These are phyloP conservation scores for Termitomyces heimii DNA, from an alignment of 768 basidiomycete genomes.

Conservation along the genomic window DNA sequence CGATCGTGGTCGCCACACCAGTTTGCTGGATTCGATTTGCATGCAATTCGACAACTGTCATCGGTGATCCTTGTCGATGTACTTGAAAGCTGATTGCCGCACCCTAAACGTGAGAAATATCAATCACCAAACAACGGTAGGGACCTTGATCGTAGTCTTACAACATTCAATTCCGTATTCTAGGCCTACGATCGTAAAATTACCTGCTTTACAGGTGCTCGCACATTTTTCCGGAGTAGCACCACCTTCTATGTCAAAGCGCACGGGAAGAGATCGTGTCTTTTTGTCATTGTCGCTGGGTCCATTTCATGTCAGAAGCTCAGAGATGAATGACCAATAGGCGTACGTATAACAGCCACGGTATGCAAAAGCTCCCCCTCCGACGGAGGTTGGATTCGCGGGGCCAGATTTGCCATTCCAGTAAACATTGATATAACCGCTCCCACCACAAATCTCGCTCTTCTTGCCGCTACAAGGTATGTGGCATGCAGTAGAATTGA, in stretches of 20 bases:
- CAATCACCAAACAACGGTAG: neutral
- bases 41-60: conserved; percentile 3
- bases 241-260: conserved; percentile 1
- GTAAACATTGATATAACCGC: conserved; percentile 2
- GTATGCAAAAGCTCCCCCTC: conserved; percentile 3
- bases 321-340: neutral
- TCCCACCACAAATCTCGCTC: conserved; percentile 1
- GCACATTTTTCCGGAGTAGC: conserved; percentile 8
- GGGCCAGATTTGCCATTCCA: conserved; percentile 7
- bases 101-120: neutral
- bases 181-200: conserved; percentile 6
- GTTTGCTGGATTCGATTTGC: neutral
- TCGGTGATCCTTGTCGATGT: conserved; percentile 1
- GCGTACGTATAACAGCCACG: conserved; percentile 11
- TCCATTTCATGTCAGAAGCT: neutral
- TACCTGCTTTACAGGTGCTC: conserved; percentile 2
- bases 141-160: neutral
- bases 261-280: neutral
- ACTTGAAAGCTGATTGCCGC: neutral
- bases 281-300: conserved; percentile 2
- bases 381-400: neutral
- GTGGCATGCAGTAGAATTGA: neutral
- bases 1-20: conserved; percentile 3
- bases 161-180: conserved; percentile 9
- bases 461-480: conserved; percentile 2